Base-by-base conservation (phyloP, 768 basidiomycete species). In the Boletus bicolor region DNA sequence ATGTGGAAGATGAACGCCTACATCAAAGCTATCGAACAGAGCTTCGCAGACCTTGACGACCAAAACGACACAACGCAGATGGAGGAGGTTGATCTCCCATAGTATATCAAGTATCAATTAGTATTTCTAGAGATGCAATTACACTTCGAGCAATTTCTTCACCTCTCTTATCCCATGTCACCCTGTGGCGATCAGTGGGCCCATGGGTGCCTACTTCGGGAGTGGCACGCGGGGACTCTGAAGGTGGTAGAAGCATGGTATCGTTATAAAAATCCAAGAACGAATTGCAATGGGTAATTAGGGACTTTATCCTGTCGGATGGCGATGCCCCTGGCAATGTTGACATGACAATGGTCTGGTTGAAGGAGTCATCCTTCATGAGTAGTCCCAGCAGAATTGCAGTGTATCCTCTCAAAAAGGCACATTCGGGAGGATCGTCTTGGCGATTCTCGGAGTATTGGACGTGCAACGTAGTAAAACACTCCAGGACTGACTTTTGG, bases 1-100 rank as follows among this genome's bases (percentile, higher is more conserved):
- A 85, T 97, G 82, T 91, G 89, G 89, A 92, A 92, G 74, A 78
- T 93, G 77, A 78, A 77, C n/a, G 72, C 79, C 53, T 96, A 94
- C 68, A 72, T 87, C 55, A 77, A 81, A 1, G 86, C 89, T 4
- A 77, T 98, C 54, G 82, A 88, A 59, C 78, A 79, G 61, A 81
- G 76, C 63, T 81, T 86, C 57, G 54, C 58, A n/a, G 84, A 85
- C 53, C 79, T 80, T 4, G 69, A 65, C 21, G 82, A 80, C 26
- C 82, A 82, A 21, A 69, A 66, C 17, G 69, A 69, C 8, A 48
- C 49, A 17, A 43, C 19, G 14, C 58, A 60, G 10, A 26, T 46
- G 17, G 56, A 43, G 37, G 58, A 64, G 39, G 45, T 52, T 2
- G 69, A 65, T 44, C 52, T 73, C 47, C 56, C 64, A 19, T 69